phyloP scores from a whole-genome alignment of 2,329 filamentous ascomycete species.

The Xylaria hypoxylon region DNA sequence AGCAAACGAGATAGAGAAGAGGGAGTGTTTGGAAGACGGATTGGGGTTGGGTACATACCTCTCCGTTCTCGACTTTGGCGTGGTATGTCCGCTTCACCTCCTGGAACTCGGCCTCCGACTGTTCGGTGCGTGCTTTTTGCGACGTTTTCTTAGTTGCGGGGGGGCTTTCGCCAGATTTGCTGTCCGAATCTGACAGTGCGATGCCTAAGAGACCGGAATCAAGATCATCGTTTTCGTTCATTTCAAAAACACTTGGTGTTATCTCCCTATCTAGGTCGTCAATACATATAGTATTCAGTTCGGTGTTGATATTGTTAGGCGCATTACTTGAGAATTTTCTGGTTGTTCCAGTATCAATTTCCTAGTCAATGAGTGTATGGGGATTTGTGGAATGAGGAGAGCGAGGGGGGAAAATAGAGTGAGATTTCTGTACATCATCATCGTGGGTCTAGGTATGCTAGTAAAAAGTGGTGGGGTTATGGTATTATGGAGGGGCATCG shows the following conservation, averaged over 20 bases:
- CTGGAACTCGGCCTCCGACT: constrained; percentile 64
- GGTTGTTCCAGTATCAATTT: neutral
- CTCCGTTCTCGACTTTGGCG: constrained; percentile 65
- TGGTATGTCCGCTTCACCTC: constrained; percentile 59
- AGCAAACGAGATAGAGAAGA: neutral
- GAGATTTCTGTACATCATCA: constrained; percentile 46
- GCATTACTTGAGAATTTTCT: neutral
- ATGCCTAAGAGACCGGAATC: constrained; percentile 57
- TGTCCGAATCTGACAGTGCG: constrained; percentile 56
- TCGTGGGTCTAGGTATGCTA: constrained; percentile 40
- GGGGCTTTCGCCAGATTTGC: constrained; percentile 42
- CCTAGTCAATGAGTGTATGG: neutral
- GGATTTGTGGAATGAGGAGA: neutral
- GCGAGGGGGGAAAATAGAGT: neutral
- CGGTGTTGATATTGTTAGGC: neutral
- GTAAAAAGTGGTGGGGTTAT: constrained; percentile 43
- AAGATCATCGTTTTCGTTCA: constrained; percentile 51
- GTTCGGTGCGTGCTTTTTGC: constrained; percentile 46
- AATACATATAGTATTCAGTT: neutral
- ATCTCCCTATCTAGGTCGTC: neutral
- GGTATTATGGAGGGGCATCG: constrained; percentile 37
- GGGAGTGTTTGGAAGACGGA: neutral
- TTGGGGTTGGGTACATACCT: constrained; percentile 54
- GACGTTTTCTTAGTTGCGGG: constrained; percentile 34
- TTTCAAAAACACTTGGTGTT: constrained; percentile 27